phyloP scores from a whole-genome alignment of 176 grass and related monocot genomes.

The Bonia amplexicaulis region DNA sequence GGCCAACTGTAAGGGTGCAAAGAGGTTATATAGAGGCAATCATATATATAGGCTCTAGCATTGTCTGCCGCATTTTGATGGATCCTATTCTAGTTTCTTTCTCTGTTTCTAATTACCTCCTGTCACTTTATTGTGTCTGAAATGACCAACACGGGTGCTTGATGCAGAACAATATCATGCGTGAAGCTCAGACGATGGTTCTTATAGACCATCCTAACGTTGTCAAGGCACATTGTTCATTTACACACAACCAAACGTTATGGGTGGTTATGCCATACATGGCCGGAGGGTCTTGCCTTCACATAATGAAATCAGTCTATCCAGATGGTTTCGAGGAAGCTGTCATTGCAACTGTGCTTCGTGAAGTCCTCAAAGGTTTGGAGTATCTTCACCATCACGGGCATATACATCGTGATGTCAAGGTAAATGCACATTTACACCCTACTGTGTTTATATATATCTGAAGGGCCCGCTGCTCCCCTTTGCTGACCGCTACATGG shows the following conservation, averaged over 20 bases:
- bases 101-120: neutral
- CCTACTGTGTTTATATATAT: neutral
- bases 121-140: neutral
- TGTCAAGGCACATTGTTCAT: slow-evolving; percentile 84
- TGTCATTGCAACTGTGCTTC: slow-evolving; percentile 79
- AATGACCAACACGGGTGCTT: neutral
- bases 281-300: slow-evolving; percentile 89
- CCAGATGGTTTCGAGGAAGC: slow-evolving; percentile 72
- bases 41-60: neutral
- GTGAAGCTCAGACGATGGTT: slow-evolving; percentile 92
- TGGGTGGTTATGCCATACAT: slow-evolving; percentile 99
- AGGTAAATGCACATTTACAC: slow-evolving; percentile 48
- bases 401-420: slow-evolving; percentile 91
- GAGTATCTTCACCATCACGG: slow-evolving; percentile 92
- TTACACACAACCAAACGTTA: slow-evolving; percentile 62
- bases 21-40: neutral
- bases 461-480: neutral
- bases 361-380: slow-evolving; percentile 81
- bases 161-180: slow-evolving; percentile 79
- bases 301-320: slow-evolving; percentile 91
- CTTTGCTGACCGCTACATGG: neutral
- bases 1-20: neutral
- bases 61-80: neutral
- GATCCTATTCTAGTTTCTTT: neutral
- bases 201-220: slow-evolving; percentile 93